A percentile compares a stretch with the other conserved stretches of the same genome.
These are phyloP conservation scores for Pyrenophora tritici-repentis DNA, from an alignment of 2,329 filamentous ascomycete species.

Conservation along the genomic window DNA sequence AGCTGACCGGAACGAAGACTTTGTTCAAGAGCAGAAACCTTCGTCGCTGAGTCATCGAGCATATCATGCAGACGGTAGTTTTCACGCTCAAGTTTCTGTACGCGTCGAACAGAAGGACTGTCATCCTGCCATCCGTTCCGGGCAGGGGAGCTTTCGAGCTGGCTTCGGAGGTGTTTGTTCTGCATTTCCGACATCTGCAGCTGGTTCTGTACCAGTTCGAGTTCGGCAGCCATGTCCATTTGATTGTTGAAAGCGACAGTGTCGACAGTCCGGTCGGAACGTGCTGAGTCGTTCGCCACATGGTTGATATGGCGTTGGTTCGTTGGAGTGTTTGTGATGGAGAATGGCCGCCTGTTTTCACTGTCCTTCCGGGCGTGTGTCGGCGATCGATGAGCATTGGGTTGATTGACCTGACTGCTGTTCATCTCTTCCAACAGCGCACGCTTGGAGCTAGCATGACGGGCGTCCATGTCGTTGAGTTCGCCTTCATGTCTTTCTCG, in stretches of 20 bases:
- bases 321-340: slow-evolving; percentile 77
- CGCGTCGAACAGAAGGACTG: slow-evolving; percentile 76
- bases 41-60: slow-evolving; percentile 91
- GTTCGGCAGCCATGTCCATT: slow-evolving; percentile 87
- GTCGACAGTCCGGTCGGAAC: slow-evolving; percentile 84
- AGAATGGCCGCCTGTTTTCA: slow-evolving; percentile 66
- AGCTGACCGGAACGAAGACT: slow-evolving; percentile 85
- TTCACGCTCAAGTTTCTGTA: slow-evolving; percentile 89
- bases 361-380: slow-evolving; percentile 68
- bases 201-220: slow-evolving; percentile 92
- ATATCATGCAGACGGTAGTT: slow-evolving; percentile 92
- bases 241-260: slow-evolving; percentile 82
- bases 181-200: slow-evolving; percentile 94
- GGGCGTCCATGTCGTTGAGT: slow-evolving; percentile 66
- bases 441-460: slow-evolving; percentile 68
- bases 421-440: slow-evolving; percentile 86
- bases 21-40: slow-evolving; percentile 86
- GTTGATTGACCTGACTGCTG: slow-evolving; percentile 72
- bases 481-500: slow-evolving; percentile 75
- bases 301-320: slow-evolving; percentile 69
- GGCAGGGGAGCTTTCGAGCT: slow-evolving; percentile 73
- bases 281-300: slow-evolving; percentile 73
- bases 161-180: slow-evolving; percentile 87
- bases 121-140: slow-evolving; percentile 71
- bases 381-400: slow-evolving; percentile 64